Percentiles rank a stretch among this genome's conserved stretches.
Conservation (phyloP, 2,329 filamentous ascomycete genomes). For the Pyricularia sp. region DNA sequence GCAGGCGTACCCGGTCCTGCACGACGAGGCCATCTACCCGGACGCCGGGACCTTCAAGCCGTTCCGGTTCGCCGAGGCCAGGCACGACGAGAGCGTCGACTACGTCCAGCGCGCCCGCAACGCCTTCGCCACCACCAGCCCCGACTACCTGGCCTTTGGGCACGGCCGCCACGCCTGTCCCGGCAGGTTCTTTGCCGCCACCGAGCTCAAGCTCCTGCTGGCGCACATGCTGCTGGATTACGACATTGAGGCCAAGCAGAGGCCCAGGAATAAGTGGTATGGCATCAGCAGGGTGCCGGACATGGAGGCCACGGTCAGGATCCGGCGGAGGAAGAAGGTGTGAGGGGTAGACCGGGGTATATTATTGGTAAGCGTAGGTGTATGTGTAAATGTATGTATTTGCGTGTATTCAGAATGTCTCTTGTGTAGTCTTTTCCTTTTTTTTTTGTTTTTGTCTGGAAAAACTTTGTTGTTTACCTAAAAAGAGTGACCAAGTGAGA, state of each 20-base stretch:
- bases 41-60: constrained; percentile 23
- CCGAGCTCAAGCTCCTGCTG: constrained; percentile 26
- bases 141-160: constrained; percentile 25
- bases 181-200: constrained; percentile 28
- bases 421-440: too few relatives aligned
- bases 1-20: constrained; percentile 22
- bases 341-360: too few relatives aligned
- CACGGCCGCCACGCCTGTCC: constrained; percentile 26
- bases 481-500: too few relatives aligned
- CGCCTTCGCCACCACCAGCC: constrained; percentile 20
- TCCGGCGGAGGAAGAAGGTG: background rate
- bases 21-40: constrained; percentile 21
- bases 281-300: background rate
- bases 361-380: too few relatives aligned
- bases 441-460: too few relatives aligned
- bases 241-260: constrained; percentile 16
- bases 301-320: background rate
- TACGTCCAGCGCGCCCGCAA: constrained; percentile 9
- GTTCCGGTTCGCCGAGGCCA: constrained; percentile 22
- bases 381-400: too few relatives aligned
- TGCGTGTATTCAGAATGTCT: too few relatives aligned
- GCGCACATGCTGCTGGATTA: constrained; percentile 23
- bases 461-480: too few relatives aligned
- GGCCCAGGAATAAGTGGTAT: background rate
- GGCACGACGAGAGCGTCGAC: constrained; percentile 6